Evolutionary conservation across 305 asterid species (phyloP).

Genomic region (Fraxinus dipetala): DNA sequence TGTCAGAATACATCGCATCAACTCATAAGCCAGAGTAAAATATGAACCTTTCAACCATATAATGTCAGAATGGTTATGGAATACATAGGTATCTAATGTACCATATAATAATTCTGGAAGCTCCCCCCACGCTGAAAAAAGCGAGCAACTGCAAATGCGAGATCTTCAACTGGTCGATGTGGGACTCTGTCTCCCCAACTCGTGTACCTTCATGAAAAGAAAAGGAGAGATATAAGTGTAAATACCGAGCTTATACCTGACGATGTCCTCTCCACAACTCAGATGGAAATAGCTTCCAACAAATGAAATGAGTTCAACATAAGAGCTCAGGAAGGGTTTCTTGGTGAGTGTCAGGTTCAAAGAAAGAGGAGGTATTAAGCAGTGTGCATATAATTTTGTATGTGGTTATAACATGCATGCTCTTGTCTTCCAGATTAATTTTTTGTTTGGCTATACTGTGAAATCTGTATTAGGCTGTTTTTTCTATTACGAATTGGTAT

Average conservation of each 20-base stretch:
- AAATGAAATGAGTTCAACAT: constrained; percentile 8
- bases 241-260: constrained; percentile 22
- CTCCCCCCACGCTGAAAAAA: constrained; percentile 96
- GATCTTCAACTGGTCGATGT: constrained; percentile 77
- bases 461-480: background rate
- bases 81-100: constrained; percentile 27
- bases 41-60: background rate
- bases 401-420: background rate
- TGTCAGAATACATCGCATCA: background rate
- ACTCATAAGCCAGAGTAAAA: background rate
- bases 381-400: background rate
- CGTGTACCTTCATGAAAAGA: constrained; percentile 57
- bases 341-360: background rate
- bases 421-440: background rate
- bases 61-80: background rate
- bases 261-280: constrained; percentile 11
- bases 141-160: constrained; percentile 97
- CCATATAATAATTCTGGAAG: constrained; percentile 94
- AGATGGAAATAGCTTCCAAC: constrained; percentile 4
- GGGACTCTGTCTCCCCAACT: constrained; percentile 90
- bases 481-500: background rate
- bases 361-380: background rate
- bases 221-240: background rate
- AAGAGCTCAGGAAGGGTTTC: background rate
- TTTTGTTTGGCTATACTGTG: background rate